Percentiles rank a stretch among this genome's conserved stretches.
Conservation (phyloP, 139 green algal genomes). For the Micromonas commoda region DNA sequence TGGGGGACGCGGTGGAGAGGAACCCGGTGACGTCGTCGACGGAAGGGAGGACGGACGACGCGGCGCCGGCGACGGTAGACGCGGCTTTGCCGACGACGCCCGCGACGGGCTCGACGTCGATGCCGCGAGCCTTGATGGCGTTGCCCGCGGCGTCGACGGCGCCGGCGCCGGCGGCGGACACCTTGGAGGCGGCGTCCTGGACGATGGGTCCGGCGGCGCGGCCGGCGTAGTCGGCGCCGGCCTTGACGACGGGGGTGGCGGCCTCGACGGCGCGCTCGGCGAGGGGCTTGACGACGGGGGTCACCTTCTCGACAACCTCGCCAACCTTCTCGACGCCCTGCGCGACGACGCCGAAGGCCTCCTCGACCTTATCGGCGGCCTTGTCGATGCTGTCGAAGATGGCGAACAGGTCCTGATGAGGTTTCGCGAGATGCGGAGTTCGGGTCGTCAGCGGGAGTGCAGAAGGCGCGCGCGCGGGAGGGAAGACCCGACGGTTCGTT, state of each 20-base stretch:
- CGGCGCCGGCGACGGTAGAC: neutral
- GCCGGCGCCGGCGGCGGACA: neutral
- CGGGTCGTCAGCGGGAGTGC: neutral
- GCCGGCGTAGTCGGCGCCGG: neutral
- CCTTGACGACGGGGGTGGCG: neutral
- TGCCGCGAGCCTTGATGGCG: neutral
- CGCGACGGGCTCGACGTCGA: conserved; percentile 13
- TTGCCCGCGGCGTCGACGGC: neutral
- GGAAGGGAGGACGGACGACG: neutral
- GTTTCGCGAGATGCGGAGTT: too few species aligned
- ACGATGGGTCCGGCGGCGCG: neutral
- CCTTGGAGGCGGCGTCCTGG: neutral
- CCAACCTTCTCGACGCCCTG: neutral
- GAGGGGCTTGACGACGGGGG: conserved; percentile 11
- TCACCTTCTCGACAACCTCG: neutral
- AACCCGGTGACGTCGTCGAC: neutral
- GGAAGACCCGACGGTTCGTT: neutral
- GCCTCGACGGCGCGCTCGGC: conserved; percentile 1
- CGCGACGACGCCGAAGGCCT: neutral
- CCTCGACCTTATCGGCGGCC: neutral
- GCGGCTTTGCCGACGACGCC: neutral
- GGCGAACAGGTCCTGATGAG: neutral
- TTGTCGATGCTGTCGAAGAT: neutral
- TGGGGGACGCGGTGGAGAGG: neutral
- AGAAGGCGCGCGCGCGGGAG: neutral